Percentiles rank a stretch among this genome's conserved stretches.
These are phyloP conservation scores for Globisporangium viniferum DNA, from an alignment of 352 stramenopile genomes.

Conservation along the genomic window DNA sequence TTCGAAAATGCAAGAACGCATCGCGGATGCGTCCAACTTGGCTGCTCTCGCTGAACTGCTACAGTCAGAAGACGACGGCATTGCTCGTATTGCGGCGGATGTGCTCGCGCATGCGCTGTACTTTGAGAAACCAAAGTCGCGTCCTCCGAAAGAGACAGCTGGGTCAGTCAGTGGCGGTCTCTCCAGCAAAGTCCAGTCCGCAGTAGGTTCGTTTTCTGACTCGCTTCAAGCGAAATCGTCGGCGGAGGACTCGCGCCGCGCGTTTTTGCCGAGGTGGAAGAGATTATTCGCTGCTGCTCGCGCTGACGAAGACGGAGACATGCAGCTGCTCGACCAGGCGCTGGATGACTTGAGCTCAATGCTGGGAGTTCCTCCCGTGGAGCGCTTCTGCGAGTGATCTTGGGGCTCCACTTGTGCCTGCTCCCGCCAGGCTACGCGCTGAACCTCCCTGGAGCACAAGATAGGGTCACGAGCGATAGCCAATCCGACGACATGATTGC, in stretches of 20 bases:
- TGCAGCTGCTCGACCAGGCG: conserved; percentile 7
- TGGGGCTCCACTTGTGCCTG: conserved; percentile 7
- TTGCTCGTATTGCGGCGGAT: conserved; percentile 7
- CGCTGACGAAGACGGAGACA: conserved; percentile 1
- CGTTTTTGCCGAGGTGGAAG: conserved; percentile 12
- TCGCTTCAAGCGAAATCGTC: neutral
- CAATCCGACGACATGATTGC: neutral
- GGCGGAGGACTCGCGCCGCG: neutral
- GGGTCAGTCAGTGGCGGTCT: too few relatives aligned
- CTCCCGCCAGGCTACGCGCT: too few relatives aligned
- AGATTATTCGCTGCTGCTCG: neutral
- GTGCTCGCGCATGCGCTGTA: conserved; percentile 16
- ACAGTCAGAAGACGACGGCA: neutral
- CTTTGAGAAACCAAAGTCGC: conserved; percentile 10
- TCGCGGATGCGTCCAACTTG: conserved; percentile 18
- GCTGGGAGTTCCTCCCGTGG: neutral
- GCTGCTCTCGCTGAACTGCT: conserved; percentile 8
- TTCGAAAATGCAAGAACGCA: conserved; percentile 23
- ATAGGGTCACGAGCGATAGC: neutral
- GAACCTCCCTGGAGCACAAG: neutral
- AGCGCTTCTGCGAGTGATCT: conserved; percentile 6
- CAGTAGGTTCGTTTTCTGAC: neutral
- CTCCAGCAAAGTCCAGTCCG: neutral
- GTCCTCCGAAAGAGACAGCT: neutral
- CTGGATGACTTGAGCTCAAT: conserved; percentile 8